Conservation (phyloP, 441 rosid genomes). For the Adansonia madagascariensis region DNA sequence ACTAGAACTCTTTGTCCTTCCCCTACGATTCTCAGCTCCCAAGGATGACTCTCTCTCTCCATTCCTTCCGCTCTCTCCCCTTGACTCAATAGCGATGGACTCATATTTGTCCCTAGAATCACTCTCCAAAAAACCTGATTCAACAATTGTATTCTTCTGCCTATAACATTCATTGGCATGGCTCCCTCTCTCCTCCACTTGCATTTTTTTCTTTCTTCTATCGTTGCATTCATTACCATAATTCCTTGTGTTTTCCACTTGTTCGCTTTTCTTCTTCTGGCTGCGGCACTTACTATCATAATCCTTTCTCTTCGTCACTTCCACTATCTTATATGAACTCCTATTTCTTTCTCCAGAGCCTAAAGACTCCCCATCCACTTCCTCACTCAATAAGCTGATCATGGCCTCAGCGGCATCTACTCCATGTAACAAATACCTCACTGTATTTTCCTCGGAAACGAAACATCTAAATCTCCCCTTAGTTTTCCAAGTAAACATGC, state of each 20-base stretch:
- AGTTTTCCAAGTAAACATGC: conserved; percentile 40
- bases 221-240: conserved; percentile 26
- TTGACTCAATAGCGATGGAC: conserved; percentile 30
- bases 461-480: conserved; percentile 43
- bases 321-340: conserved; percentile 45
- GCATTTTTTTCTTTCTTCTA: conserved; percentile 26
- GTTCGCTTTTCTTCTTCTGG: conserved; percentile 37
- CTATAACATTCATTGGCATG: conserved; percentile 17
- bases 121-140: conserved; percentile 38
- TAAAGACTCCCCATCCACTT: conserved; percentile 46
- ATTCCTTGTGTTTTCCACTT: conserved; percentile 25
- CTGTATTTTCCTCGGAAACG: conserved; percentile 39
- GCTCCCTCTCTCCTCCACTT: conserved; percentile 26
- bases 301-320: conserved; percentile 41
- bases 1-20: conserved; percentile 58
- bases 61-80: conserved; percentile 40
- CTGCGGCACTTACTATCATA: conserved; percentile 30
- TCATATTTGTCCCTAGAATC: conserved; percentile 39
- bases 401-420: conserved; percentile 65
- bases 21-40: conserved; percentile 37
- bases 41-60: conserved; percentile 38
- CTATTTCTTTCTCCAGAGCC: conserved; percentile 38
- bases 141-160: conserved; percentile 39
- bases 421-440: conserved; percentile 43
- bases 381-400: conserved; percentile 79